A percentile compares a stretch with the other conserved stretches of the same genome.
Evolutionary conservation across 495 filamentous ascomycete genomes (phyloP).

Genomic region (Penicillium herquei): DNA sequence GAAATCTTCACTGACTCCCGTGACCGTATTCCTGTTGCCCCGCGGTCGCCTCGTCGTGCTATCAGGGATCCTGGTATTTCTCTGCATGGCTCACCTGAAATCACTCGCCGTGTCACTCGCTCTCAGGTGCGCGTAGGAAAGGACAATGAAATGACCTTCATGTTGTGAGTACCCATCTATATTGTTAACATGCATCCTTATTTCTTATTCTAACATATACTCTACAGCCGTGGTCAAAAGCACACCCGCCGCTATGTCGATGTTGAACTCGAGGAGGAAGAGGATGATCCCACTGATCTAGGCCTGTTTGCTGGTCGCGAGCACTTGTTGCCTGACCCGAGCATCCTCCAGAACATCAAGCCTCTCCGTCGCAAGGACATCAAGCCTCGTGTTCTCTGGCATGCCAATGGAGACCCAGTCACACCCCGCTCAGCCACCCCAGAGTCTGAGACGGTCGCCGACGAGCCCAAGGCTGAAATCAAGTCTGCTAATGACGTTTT

Average conservation of each 20-base stretch:
- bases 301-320: constrained; percentile 38
- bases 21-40: constrained; percentile 70
- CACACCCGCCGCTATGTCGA: constrained; percentile 63
- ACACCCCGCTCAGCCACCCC: neutral
- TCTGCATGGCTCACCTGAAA: too few species aligned
- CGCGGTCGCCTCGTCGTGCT: constrained; percentile 45
- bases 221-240: constrained; percentile 80
- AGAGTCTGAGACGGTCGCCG: too few species aligned
- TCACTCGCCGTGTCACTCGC: constrained; percentile 6
- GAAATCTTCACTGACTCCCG: constrained; percentile 87
- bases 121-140: neutral
- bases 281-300: constrained; percentile 49
- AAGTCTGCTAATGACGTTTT: neutral
- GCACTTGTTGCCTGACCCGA: constrained; percentile 14
- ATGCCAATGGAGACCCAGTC: constrained; percentile 19
- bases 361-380: constrained; percentile 70
- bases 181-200: constrained; percentile 44
- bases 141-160: constrained; percentile 13
- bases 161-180: constrained; percentile 20
- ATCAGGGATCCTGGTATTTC: too few species aligned
- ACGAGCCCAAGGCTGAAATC: neutral
- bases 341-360: constrained; percentile 31
- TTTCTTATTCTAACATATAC: constrained; percentile 40
- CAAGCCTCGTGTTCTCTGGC: constrained; percentile 85
- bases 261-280: constrained; percentile 36